These are phyloP conservation scores for Fusarium oxysporum DNA, from an alignment of 2,329 filamentous ascomycete genomes.

Conservation along the genomic window DNA sequence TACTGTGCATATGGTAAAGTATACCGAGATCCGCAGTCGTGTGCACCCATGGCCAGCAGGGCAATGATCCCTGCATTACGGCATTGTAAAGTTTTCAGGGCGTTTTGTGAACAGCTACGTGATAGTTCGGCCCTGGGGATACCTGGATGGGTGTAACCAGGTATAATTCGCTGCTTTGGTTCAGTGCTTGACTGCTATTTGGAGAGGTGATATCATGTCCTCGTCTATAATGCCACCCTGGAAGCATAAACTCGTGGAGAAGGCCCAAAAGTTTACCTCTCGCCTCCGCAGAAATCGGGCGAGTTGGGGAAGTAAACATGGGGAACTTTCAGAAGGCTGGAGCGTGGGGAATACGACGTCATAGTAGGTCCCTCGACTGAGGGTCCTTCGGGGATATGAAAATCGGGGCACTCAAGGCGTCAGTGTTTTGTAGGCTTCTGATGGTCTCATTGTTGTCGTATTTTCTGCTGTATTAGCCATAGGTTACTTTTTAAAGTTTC, in stretches of 20 bases:
- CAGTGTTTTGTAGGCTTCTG: neutral
- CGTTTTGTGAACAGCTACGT: neutral
- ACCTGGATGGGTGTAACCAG: neutral
- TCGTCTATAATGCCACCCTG: neutral
- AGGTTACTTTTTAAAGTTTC: neutral
- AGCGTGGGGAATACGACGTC: slow-evolving; percentile 45
- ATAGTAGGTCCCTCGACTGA: slow-evolving; percentile 17
- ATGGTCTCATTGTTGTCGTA: neutral
- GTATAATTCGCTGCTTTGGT: neutral
- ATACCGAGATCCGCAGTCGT: slow-evolving; percentile 15
- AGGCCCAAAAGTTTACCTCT: slow-evolving; percentile 8
- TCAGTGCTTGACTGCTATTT: neutral
- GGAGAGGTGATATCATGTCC: neutral
- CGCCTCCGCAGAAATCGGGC: slow-evolving; percentile 20
- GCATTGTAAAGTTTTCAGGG: neutral
- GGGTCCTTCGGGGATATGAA: slow-evolving; percentile 25
- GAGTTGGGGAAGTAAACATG: slow-evolving; percentile 33
- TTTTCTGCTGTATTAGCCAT: neutral
- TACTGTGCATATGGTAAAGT: slow-evolving; percentile 1
- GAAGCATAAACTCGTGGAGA: slow-evolving; percentile 14
- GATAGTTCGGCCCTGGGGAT: neutral
- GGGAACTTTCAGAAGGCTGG: slow-evolving; percentile 4
- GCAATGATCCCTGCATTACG: slow-evolving; percentile 13
- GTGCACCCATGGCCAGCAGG: slow-evolving; percentile 1
- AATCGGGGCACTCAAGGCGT: slow-evolving; percentile 25